phyloP scores from a whole-genome alignment of 805 yeast genomes.

The Kodamaea laetipori region DNA sequence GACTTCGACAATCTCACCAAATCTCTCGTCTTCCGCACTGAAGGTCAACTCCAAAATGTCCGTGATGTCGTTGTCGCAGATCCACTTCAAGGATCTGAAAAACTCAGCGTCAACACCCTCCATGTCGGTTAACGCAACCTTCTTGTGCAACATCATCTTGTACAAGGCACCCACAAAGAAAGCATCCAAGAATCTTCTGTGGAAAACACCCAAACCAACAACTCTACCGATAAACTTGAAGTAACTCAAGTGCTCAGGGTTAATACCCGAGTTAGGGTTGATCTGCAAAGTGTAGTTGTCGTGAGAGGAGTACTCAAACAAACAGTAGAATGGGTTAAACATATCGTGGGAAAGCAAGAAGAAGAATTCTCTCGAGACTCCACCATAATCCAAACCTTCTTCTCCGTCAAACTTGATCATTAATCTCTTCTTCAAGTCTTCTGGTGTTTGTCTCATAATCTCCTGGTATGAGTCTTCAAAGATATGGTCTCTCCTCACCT shows the following conservation, averaged over 20 bases:
- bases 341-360: constrained; percentile 95
- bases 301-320: constrained; percentile 96
- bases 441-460: constrained; percentile 98
- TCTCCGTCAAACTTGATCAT: constrained; percentile 99
- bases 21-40: constrained; percentile 87
- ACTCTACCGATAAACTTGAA: constrained; percentile 98
- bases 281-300: constrained; percentile 97
- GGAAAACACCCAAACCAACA: constrained; percentile 97
- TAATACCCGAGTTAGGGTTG: constrained; percentile 94
- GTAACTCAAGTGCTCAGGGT: constrained; percentile 96
- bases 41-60: constrained; percentile 81
- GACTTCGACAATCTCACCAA: constrained; percentile 87
- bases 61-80: constrained; percentile 90
- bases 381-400: constrained; percentile 99
- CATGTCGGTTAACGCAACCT: constrained; percentile 94
- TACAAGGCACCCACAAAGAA: constrained; percentile 98
- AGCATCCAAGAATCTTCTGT: constrained; percentile 95
- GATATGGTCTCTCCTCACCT: constrained; percentile 93
- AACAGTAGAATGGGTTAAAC: constrained; percentile 97
- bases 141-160: constrained; percentile 95
- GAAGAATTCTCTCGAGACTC: constrained; percentile 97
- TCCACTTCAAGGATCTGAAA: constrained; percentile 93
- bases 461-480: constrained; percentile 98
- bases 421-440: constrained; percentile 93
- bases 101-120: constrained; percentile 99